phyloP scores from a whole-genome alignment of 2,329 filamentous ascomycete species.

The Penicillium sumatraense region DNA sequence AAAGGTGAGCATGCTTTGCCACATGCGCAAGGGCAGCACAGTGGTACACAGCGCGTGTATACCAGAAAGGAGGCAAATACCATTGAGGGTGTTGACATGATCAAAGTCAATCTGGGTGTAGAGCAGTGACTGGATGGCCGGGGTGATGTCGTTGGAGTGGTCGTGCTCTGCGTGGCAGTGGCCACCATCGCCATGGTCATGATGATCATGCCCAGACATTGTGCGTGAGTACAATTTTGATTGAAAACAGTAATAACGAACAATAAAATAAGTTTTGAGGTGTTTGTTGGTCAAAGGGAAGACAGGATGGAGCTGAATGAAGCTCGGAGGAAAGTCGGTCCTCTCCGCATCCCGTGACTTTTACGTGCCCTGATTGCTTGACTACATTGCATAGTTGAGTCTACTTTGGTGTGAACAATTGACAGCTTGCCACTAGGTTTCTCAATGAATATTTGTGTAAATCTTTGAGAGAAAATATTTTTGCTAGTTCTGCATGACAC shows the following conservation, averaged over 20 bases:
- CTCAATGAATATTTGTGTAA: too few species aligned
- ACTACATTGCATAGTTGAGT: slow-evolving; percentile 3
- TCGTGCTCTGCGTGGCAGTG: slow-evolving; percentile 69
- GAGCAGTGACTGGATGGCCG: slow-evolving; percentile 85
- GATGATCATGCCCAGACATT: slow-evolving; percentile 45
- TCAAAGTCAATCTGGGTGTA: slow-evolving; percentile 93
- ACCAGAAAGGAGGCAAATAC: slow-evolving; percentile 20
- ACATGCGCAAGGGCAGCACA: background rate
- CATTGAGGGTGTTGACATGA: slow-evolving; percentile 82
- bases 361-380: too few species aligned
- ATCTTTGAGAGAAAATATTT: too few species aligned
- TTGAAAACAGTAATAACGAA: background rate
- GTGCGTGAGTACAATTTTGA: background rate
- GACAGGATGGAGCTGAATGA: background rate
- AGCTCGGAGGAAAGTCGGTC: slow-evolving; percentile 8
- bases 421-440: too few species aligned
- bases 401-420: too few species aligned
- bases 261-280: too few species aligned
- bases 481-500: too few species aligned
- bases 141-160: slow-evolving; percentile 89
- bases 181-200: slow-evolving; percentile 42
- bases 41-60: background rate
- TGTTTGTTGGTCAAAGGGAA: too few species aligned
- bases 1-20: background rate
- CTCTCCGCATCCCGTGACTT: slow-evolving; percentile 29